Evolutionary conservation across 2,329 filamentous ascomycete species (phyloP).

Genomic region (Arthrobotrys pseudoclavata): DNA sequence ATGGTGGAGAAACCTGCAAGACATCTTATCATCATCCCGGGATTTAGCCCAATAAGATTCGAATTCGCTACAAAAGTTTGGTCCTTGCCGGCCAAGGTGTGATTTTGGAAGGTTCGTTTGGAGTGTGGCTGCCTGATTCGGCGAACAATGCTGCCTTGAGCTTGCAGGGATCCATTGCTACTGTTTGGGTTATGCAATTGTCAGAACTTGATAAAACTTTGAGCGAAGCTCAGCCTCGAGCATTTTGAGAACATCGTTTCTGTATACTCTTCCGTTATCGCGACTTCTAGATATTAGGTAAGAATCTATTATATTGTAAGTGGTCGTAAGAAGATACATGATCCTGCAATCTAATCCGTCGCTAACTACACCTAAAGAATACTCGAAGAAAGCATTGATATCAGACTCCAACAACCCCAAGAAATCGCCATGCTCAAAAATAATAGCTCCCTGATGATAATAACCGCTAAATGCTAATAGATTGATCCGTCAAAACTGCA

Average conservation of each 20-base stretch:
- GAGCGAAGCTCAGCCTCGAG: background rate
- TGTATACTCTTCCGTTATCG: background rate
- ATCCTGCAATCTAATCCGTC: slow-evolving; percentile 11
- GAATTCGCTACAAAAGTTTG: slow-evolving; percentile 13
- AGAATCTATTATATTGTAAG: slow-evolving; percentile 13
- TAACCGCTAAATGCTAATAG: slow-evolving; percentile 21
- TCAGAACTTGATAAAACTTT: background rate
- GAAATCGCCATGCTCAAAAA: background rate
- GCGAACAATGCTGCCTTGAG: slow-evolving; percentile 17
- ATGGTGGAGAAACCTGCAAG: slow-evolving; percentile 24
- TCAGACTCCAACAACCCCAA: slow-evolving; percentile 3
- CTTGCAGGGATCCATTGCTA: background rate
- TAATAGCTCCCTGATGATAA: background rate
- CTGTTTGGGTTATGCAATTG: slow-evolving; percentile 1
- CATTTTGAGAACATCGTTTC: background rate
- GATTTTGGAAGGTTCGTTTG: slow-evolving; percentile 46
- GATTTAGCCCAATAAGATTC: slow-evolving; percentile 21
- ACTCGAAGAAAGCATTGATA: slow-evolving; percentile 15
- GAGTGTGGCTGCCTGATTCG: slow-evolving; percentile 46
- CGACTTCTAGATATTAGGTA: background rate
- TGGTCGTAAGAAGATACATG: background rate
- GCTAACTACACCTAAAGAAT: slow-evolving; percentile 1
- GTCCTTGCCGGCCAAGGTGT: slow-evolving; percentile 9
- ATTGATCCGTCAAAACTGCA: background rate
- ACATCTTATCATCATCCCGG: slow-evolving; percentile 32